Evolutionary conservation across 257 asterid species (phyloP), one percentile per base, ranked within the genome.

Genomic region (Paraleonurus japonicus): DNA sequence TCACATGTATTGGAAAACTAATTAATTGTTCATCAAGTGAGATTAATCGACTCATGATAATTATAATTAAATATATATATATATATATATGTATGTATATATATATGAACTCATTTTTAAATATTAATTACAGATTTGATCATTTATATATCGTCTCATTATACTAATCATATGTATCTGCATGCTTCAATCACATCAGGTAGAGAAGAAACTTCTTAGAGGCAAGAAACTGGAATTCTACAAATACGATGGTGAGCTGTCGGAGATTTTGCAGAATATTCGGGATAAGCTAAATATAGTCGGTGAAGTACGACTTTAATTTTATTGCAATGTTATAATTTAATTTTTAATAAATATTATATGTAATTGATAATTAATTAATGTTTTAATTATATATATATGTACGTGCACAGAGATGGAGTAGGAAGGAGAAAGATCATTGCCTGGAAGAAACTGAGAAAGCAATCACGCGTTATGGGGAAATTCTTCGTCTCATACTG

Each of bases 161-260:
- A 10, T 37, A 37, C 13, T 39, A 4, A 41, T 16, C 12, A 41
- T 41, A 41, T 2, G 12, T 41, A 41, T n/a, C 11, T 41, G 15
- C 12, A 39, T 39, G 15, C 15, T 39, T 39, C n/a, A 39, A 9
- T 39, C 19, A 13, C 13, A 22, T 23, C 61, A 92, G 96, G 98
- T 92, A 10, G 92, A 96, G 47, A 87, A 83, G 80, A 83, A 73
- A 82, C 75, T 90, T 65, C 91, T 92, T 2, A 33, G 83, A 17
- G 88, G 90, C 72, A 79, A 87, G 85, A 96, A 88, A 75, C 62
- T 92, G 90, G 97, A 90, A 73, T 92, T 92, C 83, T 92, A 92
- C 85, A 88, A 87, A 73, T 92, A 96, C 95, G 93, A 90, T 0
- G 92, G 97, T 3, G 96, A 90, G 16, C 79, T 92, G 4, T 78